phyloP scores from a whole-genome alignment of 2,329 filamentous ascomycete genomes.

The Endoconidiophora laricicola region DNA sequence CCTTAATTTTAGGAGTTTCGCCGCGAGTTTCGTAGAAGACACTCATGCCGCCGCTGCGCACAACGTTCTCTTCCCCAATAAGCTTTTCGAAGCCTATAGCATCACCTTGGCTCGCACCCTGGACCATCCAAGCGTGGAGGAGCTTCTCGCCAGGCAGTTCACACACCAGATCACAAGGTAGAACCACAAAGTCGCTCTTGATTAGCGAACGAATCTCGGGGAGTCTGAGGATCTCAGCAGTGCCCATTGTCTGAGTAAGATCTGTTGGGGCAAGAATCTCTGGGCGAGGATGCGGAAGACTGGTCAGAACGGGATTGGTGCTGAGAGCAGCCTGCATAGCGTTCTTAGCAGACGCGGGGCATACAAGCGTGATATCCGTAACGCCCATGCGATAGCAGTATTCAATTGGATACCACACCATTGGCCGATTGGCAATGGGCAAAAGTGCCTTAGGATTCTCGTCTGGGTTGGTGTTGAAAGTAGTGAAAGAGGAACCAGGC shows the following conservation, averaged over 20 bases:
- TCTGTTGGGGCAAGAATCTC: conserved; percentile 60
- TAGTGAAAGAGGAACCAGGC: conserved; percentile 65
- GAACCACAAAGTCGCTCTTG: conserved; percentile 70
- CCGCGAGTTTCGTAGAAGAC: conserved; percentile 82
- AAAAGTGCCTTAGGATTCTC: conserved; percentile 70
- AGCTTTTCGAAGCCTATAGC: conserved; percentile 33
- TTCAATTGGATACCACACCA: conserved; percentile 81
- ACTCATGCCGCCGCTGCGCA: conserved; percentile 57
- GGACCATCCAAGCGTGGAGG: conserved; percentile 83
- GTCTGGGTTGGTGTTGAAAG: conserved; percentile 64
- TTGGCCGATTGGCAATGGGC: conserved; percentile 68
- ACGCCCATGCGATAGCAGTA: conserved; percentile 72
- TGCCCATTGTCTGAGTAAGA: conserved; percentile 71
- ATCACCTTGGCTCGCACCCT: conserved; percentile 52
- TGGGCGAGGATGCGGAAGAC: conserved; percentile 54
- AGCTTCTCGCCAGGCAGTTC: conserved; percentile 71
- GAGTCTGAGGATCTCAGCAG: conserved; percentile 71
- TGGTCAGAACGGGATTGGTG: conserved; percentile 62
- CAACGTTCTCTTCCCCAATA: conserved; percentile 21
- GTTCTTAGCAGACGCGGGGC: conserved; percentile 45
- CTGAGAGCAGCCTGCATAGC: conserved; percentile 55
- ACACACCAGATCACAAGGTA: conserved; percentile 88
- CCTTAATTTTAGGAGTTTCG: conserved; percentile 55
- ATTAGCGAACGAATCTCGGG: conserved; percentile 67
- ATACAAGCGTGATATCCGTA: conserved; percentile 48